Evolutionary conservation across 2,329 filamentous ascomycete genomes (phyloP).

Genomic region (Beauveria caledonica): DNA sequence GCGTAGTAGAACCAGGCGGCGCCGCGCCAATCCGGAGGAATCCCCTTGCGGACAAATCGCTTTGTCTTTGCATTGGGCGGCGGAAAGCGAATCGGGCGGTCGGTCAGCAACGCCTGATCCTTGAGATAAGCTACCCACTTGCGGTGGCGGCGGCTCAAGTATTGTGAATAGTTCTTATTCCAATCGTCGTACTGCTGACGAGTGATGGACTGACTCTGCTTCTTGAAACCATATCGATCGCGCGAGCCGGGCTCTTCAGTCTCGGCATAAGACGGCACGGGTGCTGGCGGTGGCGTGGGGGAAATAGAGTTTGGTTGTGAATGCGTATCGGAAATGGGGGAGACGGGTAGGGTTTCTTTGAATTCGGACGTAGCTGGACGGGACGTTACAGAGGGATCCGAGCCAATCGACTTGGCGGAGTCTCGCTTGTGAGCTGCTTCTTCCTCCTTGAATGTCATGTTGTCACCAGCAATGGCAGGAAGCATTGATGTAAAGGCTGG

Average conservation of each 20-base stretch:
- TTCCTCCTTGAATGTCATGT: slow-evolving; percentile 13
- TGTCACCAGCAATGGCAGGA: slow-evolving; percentile 25
- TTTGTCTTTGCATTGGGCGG: slow-evolving; percentile 75
- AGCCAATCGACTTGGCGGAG: slow-evolving; percentile 42
- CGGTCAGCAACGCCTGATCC: slow-evolving; percentile 65
- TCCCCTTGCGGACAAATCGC: slow-evolving; percentile 84
- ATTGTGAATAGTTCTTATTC: slow-evolving; percentile 66
- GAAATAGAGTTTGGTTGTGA: slow-evolving; percentile 2
- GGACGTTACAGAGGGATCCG: slow-evolving; percentile 31
- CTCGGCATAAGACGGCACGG: slow-evolving; percentile 17
- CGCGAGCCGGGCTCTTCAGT: slow-evolving; percentile 46
- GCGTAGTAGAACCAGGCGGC: slow-evolving; percentile 97
- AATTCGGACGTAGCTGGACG: slow-evolving; percentile 18
- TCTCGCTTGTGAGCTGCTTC: slow-evolving; percentile 11
- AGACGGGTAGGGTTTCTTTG: slow-evolving; percentile 8
- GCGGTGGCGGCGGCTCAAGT: slow-evolving; percentile 62
- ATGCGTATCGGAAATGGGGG: slow-evolving; percentile 13
- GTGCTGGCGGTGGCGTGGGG: slow-evolving; percentile 12
- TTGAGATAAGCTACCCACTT: slow-evolving; percentile 79
- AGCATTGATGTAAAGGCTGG: slow-evolving; percentile 32
- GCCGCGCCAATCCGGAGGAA: slow-evolving; percentile 90
- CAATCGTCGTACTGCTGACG: slow-evolving; percentile 73
- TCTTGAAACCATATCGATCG: slow-evolving; percentile 89
- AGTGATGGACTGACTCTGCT: slow-evolving; percentile 71
- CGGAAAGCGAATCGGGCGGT: slow-evolving; percentile 69